Conservation (phyloP, 2,329 filamentous ascomycete genomes). For the Botrytis elliptica region DNA sequence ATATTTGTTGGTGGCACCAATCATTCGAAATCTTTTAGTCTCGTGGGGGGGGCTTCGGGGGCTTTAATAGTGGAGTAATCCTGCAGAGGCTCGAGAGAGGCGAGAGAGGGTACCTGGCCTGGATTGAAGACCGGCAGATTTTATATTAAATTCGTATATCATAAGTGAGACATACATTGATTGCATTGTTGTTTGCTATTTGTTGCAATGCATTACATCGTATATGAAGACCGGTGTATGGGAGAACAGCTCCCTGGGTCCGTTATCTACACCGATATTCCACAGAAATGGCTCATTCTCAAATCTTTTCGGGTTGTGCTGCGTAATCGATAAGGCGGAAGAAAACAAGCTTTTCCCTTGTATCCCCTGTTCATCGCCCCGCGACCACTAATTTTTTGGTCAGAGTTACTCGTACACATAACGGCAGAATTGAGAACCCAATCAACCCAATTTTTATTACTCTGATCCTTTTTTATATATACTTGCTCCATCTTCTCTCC, state of each 20-base stretch:
- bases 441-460: background rate
- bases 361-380: background rate
- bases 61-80: background rate
- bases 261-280: background rate
- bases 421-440: background rate
- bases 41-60: slow-evolving; percentile 4
- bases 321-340: slow-evolving; percentile 14
- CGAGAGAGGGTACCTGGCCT: background rate
- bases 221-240: background rate
- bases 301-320: background rate
- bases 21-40: background rate
- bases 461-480: background rate
- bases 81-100: background rate
- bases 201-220: background rate
- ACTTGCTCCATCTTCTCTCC: background rate
- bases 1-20: slow-evolving; percentile 13
- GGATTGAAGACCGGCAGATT: background rate
- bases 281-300: background rate
- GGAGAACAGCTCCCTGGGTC: no score
- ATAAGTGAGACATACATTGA: background rate
- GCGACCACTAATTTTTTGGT: background rate
- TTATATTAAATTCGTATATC: background rate
- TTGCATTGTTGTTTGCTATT: background rate
- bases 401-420: background rate
- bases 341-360: slow-evolving; percentile 11